Base-by-base conservation (phyloP, 176 grass and related monocot species). In the Puya raimondii region DNA sequence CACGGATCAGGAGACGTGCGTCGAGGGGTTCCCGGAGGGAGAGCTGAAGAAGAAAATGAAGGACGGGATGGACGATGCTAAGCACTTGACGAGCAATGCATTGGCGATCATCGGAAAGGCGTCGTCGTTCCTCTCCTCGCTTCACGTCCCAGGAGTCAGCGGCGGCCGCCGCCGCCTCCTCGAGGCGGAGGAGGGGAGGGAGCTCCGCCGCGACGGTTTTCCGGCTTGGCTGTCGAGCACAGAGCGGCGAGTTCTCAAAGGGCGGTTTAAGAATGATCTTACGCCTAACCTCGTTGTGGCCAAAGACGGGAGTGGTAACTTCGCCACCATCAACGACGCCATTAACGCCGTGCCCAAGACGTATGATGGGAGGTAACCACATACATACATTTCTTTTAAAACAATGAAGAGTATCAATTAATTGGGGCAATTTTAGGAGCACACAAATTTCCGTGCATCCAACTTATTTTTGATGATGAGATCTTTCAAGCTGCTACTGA, bases 11-110 rank as follows among this genome's bases (percentile, higher is more conserved):
- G 93, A 92, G 78, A 89, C 93, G 11, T 96, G 93, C 86, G 72
- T 96, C 51, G 93, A 96, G 0, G 88, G 88, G 0, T 96, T 96
- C 77, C 89, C 93, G 50, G 86, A 86, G n/a, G 93, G 82, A 8
- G 84, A 89, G 1, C 79, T 96, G 79, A 85, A 75, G 86, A 64
- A 12, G 2, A 89, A 87, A 79, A 85, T 92, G 56, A 83, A 83
- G 79, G 76, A 70, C 2, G 70, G 81, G 2, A 92, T 92, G 86
- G 64, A 9, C 42, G 52, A 75, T 1, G 83, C 82, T 3, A 89
- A 80, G 86, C 72, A 89, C 33, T 68, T 90, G 23, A 82, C 81
- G 5, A 92, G 93, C 74, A 96, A 96, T 21, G 89, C 88, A 1
- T 64, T 96, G n/a, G 93, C 93, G 21, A 81, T 92, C 57, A 81